Base-by-base conservation (phyloP, 192 early-diverging fungal species). In the Coemansia sp. region DNA sequence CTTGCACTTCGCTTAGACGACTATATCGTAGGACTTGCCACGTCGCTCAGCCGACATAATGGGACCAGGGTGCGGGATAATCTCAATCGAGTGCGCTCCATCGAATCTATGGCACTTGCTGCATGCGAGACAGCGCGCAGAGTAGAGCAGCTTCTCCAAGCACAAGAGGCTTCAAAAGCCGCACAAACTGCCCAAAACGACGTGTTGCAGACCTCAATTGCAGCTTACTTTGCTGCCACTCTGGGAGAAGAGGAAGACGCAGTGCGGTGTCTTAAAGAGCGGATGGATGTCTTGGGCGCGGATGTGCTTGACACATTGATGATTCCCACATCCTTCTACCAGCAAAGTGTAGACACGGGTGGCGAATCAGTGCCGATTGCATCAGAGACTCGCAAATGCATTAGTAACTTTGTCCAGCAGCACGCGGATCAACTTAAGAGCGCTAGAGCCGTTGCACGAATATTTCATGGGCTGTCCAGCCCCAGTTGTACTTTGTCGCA, bases 381-480 rank as follows among this genome's bases (percentile, higher is more conserved):
- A 9, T 30, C 33, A 23, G 59, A 65, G 42, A 30, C 27, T 20
- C 71, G 67, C 23, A 6, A 23, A 10, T 57, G 56, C 5, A 63
- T 80, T 29, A 6, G 62, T 21, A 56, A 17, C n/a, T 80, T 80
- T 68, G 65, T 71, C 20, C 51, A 57, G 14, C 77, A 80, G 30
- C 70, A 80, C 33, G 24, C 54, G 0, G 57, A 57, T 2, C 54
- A 57, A 51, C 64, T 83, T 5, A 68, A 54, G 32, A 75, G 69
- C 22, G 80, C 67, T 7, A 69, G 75, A 27, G 72, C 75, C 0
- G 66, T 83, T 30, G 80, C 80, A 4, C 71, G 72, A 22, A 33
- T 83, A 11, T 62, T 78, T 39, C 80, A 83, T 62, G 80, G 75
- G 5, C 74, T 83, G 2, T 66, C 72, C 6, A 68, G 76, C 9